Evolutionary conservation across 805 yeast genomes (phyloP).

Genomic region (Hyphopichia homilentoma): DNA sequence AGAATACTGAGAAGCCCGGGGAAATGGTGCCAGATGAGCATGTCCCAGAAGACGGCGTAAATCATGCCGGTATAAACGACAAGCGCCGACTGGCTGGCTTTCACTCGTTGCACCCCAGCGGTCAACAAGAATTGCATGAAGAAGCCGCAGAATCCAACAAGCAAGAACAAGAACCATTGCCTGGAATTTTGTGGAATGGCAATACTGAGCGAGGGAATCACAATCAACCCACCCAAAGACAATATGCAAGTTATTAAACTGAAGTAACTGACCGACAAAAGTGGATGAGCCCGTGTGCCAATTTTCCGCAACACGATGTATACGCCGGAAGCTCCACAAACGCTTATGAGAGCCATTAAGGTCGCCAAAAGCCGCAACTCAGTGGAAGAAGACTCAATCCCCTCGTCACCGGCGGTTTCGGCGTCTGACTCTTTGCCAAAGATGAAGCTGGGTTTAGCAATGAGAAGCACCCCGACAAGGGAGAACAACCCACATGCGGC

Average conservation of each 20-base stretch:
- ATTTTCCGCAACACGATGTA: conserved; percentile 70
- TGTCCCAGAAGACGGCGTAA: conserved; percentile 76
- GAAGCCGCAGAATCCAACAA: conserved; percentile 76
- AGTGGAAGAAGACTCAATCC: conserved; percentile 51
- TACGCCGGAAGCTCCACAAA: conserved; percentile 65
- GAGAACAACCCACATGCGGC: conserved; percentile 67
- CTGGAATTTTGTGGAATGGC: conserved; percentile 53
- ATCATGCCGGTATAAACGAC: conserved; percentile 75
- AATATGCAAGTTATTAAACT: conserved; percentile 58
- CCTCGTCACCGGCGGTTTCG: conserved; percentile 28
- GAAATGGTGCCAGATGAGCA: conserved; percentile 63
- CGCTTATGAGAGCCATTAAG: conserved; percentile 60
- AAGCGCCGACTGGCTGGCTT: conserved; percentile 71
- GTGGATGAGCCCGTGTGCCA: conserved; percentile 76
- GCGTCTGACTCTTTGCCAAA: conserved; percentile 44
- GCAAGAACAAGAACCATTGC: conserved; percentile 63
- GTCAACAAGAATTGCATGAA: conserved; percentile 76
- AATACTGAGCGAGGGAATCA: conserved; percentile 57
- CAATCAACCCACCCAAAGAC: conserved; percentile 47
- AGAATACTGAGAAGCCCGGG: conserved; percentile 67
- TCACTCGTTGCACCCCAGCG: conserved; percentile 77
- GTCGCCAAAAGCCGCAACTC: conserved; percentile 60
- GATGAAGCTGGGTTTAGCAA: conserved; percentile 76
- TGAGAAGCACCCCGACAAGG: conserved; percentile 69
- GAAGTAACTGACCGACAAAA: conserved; percentile 74